A percentile compares a stretch with the other conserved stretches of the same genome.
Evolutionary conservation across 805 yeast species (phyloP).

Genomic region (Scheffersomyces amazonensis): DNA sequence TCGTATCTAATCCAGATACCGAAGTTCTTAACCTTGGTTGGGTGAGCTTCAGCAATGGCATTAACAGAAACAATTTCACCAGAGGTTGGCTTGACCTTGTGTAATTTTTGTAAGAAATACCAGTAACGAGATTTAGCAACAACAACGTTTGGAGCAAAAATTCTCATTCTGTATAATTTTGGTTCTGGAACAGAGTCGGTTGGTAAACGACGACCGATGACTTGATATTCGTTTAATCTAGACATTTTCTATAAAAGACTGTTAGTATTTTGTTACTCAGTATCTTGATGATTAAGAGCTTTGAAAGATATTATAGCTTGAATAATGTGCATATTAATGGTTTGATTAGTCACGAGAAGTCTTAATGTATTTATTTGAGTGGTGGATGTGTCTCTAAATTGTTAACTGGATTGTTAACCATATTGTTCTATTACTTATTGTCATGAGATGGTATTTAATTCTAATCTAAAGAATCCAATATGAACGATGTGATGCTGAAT

Average conservation of each 20-base stretch:
- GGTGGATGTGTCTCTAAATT: too few relatives aligned
- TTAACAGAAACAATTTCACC: slow-evolving; percentile 98
- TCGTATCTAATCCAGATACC: slow-evolving; percentile 99
- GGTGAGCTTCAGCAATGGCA: slow-evolving; percentile 89
- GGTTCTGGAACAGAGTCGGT: slow-evolving; percentile 99
- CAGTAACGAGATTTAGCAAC: slow-evolving; percentile 99
- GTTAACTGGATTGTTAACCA: too few relatives aligned
- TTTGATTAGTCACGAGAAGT: too few relatives aligned
- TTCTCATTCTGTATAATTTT: slow-evolving; percentile 99
- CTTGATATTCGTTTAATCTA: slow-evolving; percentile 98
- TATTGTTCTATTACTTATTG: too few relatives aligned
- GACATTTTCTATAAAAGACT: slow-evolving; percentile 53
- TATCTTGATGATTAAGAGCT: too few relatives aligned
- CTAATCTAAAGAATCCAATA: too few relatives aligned
- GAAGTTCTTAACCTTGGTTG: slow-evolving; percentile 99
- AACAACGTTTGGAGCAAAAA: slow-evolving; percentile 98
- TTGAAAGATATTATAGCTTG: too few relatives aligned
- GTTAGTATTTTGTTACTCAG: too few relatives aligned
- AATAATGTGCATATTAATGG: too few relatives aligned
- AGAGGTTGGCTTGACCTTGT: slow-evolving; percentile 99
- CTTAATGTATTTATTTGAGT: too few relatives aligned
- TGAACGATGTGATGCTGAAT: too few relatives aligned
- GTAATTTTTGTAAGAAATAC: slow-evolving; percentile 99
- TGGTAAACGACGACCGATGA: slow-evolving; percentile 99
- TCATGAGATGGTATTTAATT: too few relatives aligned